phyloP scores from a whole-genome alignment of 2,329 filamentous ascomycete genomes.

The Mycosphaerella sp. region DNA sequence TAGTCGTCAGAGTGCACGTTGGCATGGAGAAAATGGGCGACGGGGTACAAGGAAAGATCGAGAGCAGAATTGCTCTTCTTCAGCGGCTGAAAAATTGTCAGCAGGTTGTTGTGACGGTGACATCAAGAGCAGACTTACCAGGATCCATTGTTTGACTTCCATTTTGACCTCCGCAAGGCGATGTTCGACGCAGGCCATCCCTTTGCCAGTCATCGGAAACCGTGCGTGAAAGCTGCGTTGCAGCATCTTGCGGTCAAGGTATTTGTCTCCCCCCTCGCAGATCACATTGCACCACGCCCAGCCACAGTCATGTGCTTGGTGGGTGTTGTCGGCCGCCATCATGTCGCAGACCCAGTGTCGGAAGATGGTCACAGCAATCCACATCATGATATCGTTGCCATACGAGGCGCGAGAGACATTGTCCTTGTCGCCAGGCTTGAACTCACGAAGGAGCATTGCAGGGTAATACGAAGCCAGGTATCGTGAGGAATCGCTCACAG shows the following conservation, averaged over 20 bases:
- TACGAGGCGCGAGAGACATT: constrained; percentile 40
- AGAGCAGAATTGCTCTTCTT: constrained; percentile 38
- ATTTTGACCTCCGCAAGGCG: constrained; percentile 40
- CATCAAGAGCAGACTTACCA: constrained; percentile 7
- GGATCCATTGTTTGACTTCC: constrained; percentile 37
- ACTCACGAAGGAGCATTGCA: constrained; percentile 23
- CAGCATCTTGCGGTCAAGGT: constrained; percentile 38
- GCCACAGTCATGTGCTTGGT: constrained; percentile 40
- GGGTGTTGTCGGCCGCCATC: constrained; percentile 37
- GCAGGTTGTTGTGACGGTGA: background rate
- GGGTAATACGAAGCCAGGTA: constrained; percentile 35
- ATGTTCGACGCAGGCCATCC: constrained; percentile 38
- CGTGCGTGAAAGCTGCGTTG: constrained; percentile 34
- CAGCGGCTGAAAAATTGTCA: constrained; percentile 26
- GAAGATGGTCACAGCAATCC: constrained; percentile 45
- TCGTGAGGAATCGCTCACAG: constrained; percentile 26
- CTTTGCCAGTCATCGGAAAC: constrained; percentile 42
- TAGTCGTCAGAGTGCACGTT: constrained; percentile 37
- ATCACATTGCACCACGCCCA: constrained; percentile 42
- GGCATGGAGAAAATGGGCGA: constrained; percentile 43
- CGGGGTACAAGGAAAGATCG: constrained; percentile 33
- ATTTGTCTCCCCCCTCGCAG: constrained; percentile 37
- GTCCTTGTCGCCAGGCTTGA: constrained; percentile 29
- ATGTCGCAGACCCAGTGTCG: constrained; percentile 43
- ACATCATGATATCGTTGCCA: constrained; percentile 45